Base-by-base conservation (phyloP, 345 rosid species). In the Fremontodendron californicum region DNA sequence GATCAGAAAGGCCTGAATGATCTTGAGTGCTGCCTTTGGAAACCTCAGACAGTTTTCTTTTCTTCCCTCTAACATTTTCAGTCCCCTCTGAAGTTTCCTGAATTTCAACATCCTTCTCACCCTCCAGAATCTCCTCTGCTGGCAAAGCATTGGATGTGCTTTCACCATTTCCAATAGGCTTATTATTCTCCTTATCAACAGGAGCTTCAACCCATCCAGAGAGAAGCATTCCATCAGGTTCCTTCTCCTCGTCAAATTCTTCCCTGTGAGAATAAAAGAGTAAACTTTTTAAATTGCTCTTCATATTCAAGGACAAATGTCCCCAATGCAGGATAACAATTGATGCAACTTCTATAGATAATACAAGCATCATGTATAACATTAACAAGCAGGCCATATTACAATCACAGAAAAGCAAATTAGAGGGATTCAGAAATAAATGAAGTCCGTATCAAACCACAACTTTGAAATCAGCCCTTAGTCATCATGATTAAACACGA, bases 221-320 rank as follows among this genome's bases (percentile, higher is more conserved):
- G 55, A 93, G 98, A 74, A 91, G 87, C 99, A 95, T 92, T 81
- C 90, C 96, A 82, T 95, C 99, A 0, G 98, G 96, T 83, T 95
- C 99, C 79, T 90, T 93, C 84, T 95, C 99, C 81, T 90, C 93
- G 6, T 95, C 97, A 75, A 95, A 95, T 69, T 89, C 92, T 70
- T 92, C 98, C 85, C 99, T 95, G 87, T n/a, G 5, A 75, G 51
- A 60, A 71, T 52, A 9, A 43, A 71, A 58, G 8, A n/a, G n/a
- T n/a, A 69, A 61, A 55, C 45, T 42, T 40, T 60, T 74, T 23
- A 63, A n/a, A 57, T 72, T 21, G n/a, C 35, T 21, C 6, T 48
- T 45, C 19, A 12, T 60, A 27, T 60, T 60, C 5, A 9, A 60
- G 64, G 37, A 4, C 16, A 27, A 27, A 58, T 25, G 33, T 25